Evolutionary conservation across 345 rosid species (phyloP).

Genomic region (Heritiera littoralis): DNA sequence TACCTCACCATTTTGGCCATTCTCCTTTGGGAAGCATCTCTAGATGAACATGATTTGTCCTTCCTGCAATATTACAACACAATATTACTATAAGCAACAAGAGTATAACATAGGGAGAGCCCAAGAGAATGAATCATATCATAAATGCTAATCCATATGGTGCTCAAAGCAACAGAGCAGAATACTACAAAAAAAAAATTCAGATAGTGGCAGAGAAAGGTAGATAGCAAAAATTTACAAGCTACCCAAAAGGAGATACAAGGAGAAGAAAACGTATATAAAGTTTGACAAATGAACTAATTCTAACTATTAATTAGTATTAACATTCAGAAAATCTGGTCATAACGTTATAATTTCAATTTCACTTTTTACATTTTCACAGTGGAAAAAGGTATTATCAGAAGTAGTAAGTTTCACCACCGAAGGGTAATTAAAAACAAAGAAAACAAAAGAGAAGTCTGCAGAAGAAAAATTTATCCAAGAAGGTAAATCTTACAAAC

Average conservation of each 20-base stretch:
- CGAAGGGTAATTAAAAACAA: neutral
- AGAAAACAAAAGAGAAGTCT: neutral
- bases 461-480: neutral
- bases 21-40: constrained; percentile 77
- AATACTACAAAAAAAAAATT: neutral
- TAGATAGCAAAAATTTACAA: neutral
- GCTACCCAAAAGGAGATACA: neutral
- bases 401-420: neutral
- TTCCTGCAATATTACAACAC: constrained; percentile 40
- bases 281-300: neutral
- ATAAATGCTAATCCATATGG: neutral
- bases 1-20: constrained; percentile 81
- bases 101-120: neutral
- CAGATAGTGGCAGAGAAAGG: neutral
- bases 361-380: neutral
- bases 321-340: neutral
- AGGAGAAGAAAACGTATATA: neutral
- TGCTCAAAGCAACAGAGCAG: neutral
- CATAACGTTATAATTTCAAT: neutral
- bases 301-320: neutral
- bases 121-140: neutral
- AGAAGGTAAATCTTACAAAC: neutral
- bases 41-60: constrained; percentile 53
- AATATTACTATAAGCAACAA: neutral
- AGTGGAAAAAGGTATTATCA: neutral